These are phyloP conservation scores for Ustilago bromivora DNA, from an alignment of 1,284 basidiomycete genomes.

Conservation along the genomic window DNA sequence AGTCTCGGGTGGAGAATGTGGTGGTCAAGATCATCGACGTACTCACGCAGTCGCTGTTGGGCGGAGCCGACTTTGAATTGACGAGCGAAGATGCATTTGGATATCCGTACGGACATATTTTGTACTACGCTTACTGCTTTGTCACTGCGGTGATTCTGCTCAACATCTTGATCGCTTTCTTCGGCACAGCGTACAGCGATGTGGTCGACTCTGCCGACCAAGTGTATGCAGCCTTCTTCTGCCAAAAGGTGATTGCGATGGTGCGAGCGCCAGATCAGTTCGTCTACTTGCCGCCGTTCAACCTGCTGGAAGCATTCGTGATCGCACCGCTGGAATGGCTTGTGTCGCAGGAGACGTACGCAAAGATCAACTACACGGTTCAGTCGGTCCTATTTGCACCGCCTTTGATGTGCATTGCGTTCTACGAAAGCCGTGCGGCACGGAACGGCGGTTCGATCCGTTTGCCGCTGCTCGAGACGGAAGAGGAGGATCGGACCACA, in stretches of 20 bases:
- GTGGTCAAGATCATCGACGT: constrained; percentile 77
- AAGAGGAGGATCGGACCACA: constrained; percentile 23
- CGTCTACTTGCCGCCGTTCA: constrained; percentile 76
- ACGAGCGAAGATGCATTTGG: constrained; percentile 43
- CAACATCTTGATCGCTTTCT: constrained; percentile 88
- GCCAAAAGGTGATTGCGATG: constrained; percentile 62
- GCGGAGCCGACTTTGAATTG: constrained; percentile 54
- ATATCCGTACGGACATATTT: constrained; percentile 76
- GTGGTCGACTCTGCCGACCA: constrained; percentile 58
- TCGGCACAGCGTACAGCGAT: constrained; percentile 67
- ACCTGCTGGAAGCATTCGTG: constrained; percentile 83
- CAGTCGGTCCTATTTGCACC: constrained; percentile 55
- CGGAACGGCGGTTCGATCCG: constrained; percentile 37
- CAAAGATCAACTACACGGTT: constrained; percentile 46
- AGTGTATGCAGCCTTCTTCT: constrained; percentile 50
- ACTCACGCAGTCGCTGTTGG: constrained; percentile 83
- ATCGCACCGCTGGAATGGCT: constrained; percentile 86
- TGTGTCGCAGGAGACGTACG: constrained; percentile 46
- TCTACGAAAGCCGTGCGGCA: constrained; percentile 52
- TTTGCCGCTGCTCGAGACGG: constrained; percentile 29
- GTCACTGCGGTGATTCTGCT: constrained; percentile 53
- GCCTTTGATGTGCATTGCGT: constrained; percentile 57
- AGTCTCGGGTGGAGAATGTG: constrained; percentile 74
- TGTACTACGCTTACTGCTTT: constrained; percentile 76
- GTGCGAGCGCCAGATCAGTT: constrained; percentile 79